Percentiles rank a stretch among this genome's conserved stretches.
Evolutionary conservation across 371 early-diverging fungal species (phyloP).

Genomic region (Mucor mucedo): DNA sequence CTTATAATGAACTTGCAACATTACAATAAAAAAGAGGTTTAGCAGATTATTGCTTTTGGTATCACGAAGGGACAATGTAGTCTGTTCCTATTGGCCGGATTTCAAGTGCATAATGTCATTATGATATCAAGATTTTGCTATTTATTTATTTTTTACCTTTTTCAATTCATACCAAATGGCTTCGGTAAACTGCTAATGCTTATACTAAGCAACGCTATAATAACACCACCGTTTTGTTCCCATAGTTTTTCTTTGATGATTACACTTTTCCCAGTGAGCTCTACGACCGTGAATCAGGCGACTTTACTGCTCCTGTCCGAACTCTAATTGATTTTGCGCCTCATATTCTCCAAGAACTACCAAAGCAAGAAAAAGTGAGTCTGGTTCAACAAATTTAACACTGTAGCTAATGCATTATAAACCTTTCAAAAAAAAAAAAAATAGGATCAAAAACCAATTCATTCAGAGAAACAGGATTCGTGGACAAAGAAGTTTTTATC

Average conservation of each 20-base stretch:
- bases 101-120: not conserved
- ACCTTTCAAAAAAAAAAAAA: not conserved
- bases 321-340: constrained; percentile 61
- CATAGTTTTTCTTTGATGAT: constrained; percentile 57
- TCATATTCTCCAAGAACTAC: constrained; percentile 58
- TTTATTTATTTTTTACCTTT: not conserved
- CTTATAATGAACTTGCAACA: too few species aligned
- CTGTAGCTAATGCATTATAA: not conserved
- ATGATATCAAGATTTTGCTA: not conserved
- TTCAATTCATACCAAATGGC: constrained; percentile 2
- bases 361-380: constrained; percentile 40
- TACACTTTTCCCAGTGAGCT: constrained; percentile 62
- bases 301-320: constrained; percentile 57
- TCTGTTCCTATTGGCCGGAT: too few species aligned
- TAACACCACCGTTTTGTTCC: not conserved
- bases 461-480: constrained; percentile 26
- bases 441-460: constrained; percentile 31
- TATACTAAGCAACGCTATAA: not conserved
- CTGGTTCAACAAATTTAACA: not conserved
- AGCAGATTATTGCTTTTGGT: too few species aligned
- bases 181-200: constrained; percentile 2
- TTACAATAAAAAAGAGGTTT: too few species aligned
- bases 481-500: constrained; percentile 28
- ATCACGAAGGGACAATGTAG: too few species aligned
- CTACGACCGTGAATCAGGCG: constrained; percentile 51